Evolutionary conservation across 345 rosid species (phyloP), one percentile per base, ranked within the genome.

Genomic region (Gossypioides kirkii): DNA sequence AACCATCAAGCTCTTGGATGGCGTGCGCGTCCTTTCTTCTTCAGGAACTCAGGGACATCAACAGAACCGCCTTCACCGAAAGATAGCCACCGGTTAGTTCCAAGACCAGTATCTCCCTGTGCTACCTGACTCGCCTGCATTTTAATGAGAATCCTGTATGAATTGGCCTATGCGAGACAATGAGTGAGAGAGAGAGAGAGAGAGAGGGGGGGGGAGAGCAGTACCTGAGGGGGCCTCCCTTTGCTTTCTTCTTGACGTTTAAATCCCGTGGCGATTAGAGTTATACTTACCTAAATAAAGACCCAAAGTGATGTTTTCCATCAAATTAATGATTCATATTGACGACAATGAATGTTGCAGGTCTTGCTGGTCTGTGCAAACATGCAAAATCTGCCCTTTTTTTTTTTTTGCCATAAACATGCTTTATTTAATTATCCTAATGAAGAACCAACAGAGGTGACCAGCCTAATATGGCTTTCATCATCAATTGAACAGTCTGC

Each of bases 41-140:
- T 94, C 75, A 94, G 87, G 86, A 94, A 94, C 87, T 90, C 97
- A 0, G 98, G 98, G 73, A 94, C 90, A 81, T 88, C 94, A 53
- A 90, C 88, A 6, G 87, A 83, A 84, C 91, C 82, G 18, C 90
- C 87, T 81, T 90, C 98, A 28, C 73, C 71, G 50, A 88, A 84
- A n/a, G 91, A 82, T 8, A 87, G 89, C 62, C 89, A 86, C 79
- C 90, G 70, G 42, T 81, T 85, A 73, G 80, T 78, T 75, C 94
- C 97, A 20, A 72, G 68, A 55, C 85, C 46, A 10, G 54, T 78
- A n/a, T 87, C 97, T 47, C 80, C 87, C 61, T 83, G 86, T 54
- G 84, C 80, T 74, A 82, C 67, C 77, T 86, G 91, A 77, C 72
- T 76, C 72, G 77, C 82, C 86, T 89, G 91, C 81, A 83, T 77